Percentiles rank a stretch among this genome's conserved stretches.
Evolutionary conservation across 2,329 filamentous ascomycete species (phyloP).

Genomic region (Zymoseptoria passerinii): DNA sequence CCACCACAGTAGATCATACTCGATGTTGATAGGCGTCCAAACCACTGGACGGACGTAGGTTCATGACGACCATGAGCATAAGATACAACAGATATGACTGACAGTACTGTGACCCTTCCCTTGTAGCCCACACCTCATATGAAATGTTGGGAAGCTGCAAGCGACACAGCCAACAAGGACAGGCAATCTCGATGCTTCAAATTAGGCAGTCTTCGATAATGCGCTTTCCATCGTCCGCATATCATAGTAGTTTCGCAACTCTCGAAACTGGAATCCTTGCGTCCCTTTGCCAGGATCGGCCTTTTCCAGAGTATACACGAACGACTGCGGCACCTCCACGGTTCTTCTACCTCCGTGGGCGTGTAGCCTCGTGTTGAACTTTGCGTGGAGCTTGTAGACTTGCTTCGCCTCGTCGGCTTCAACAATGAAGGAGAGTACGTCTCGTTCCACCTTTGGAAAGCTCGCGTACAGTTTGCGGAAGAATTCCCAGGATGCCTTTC

Average conservation of each 20-base stretch:
- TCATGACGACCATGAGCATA: too few species aligned
- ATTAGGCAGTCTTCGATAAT: neutral
- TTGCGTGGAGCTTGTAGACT: conserved; percentile 6
- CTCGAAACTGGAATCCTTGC: conserved; percentile 7
- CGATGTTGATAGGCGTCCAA: neutral
- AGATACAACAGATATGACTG: too few species aligned
- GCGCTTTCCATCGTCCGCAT: conserved; percentile 9
- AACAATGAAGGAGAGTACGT: conserved; percentile 5
- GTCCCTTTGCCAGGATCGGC: conserved; percentile 9
- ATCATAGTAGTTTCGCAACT: conserved; percentile 14
- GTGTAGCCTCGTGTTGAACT: conserved; percentile 6
- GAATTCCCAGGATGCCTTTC: conserved; percentile 3
- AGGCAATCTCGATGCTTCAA: neutral
- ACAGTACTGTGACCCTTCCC: too few species aligned
- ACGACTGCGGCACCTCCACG: conserved; percentile 9
- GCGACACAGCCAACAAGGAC: neutral
- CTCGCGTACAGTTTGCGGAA: conserved; percentile 3
- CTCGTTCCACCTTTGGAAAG: conserved; percentile 7
- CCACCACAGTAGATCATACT: neutral
- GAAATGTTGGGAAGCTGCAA: neutral
- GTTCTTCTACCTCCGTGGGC: neutral
- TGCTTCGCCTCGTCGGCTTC: conserved; percentile 2
- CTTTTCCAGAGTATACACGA: conserved; percentile 9
- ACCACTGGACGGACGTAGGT: too few species aligned
- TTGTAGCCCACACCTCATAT: too few species aligned